These are phyloP conservation scores for Acidomyces sp. DNA, from an alignment of 495 filamentous ascomycete genomes.

Conservation along the genomic window DNA sequence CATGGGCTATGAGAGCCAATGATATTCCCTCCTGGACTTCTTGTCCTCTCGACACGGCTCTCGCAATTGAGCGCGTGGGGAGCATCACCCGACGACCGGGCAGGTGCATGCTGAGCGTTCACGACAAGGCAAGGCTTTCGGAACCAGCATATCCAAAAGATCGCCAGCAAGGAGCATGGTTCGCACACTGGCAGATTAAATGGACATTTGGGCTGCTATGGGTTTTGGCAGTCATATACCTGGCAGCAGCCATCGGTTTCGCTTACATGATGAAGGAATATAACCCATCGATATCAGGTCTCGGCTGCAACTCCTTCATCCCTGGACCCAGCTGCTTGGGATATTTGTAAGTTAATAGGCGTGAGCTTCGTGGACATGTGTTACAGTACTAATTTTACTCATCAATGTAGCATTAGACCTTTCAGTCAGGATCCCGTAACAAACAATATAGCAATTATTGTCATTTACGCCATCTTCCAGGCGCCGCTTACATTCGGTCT, in stretches of 20 bases:
- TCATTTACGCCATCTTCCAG: conserved; percentile 14
- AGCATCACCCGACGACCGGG: neutral
- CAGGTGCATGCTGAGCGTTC: conserved; percentile 1
- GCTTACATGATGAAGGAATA: too few species aligned
- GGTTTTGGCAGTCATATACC: neutral
- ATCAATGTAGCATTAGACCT: too few species aligned
- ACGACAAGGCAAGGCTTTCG: neutral
- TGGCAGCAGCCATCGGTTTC: too few species aligned
- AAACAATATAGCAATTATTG: conserved; percentile 23
- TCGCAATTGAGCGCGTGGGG: conserved; percentile 7
- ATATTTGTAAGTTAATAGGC: too few species aligned
- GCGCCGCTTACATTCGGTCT: conserved; percentile 27
- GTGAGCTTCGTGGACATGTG: too few species aligned
- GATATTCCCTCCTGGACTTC: conserved; percentile 25
- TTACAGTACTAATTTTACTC: too few species aligned
- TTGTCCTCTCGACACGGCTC: conserved; percentile 23
- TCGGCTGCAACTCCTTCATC: too few species aligned
- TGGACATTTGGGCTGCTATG: neutral
- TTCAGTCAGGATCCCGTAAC: too few species aligned
- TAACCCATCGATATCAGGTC: too few species aligned
- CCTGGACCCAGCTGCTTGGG: too few species aligned
- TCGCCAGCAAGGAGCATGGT: neutral
- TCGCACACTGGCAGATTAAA: conserved; percentile 2
- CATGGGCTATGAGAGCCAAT: conserved; percentile 28
- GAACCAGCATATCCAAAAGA: neutral